Evolutionary conservation across 2,329 filamentous ascomycete species (phyloP).

Genomic region (Pyricularia sp.): DNA sequence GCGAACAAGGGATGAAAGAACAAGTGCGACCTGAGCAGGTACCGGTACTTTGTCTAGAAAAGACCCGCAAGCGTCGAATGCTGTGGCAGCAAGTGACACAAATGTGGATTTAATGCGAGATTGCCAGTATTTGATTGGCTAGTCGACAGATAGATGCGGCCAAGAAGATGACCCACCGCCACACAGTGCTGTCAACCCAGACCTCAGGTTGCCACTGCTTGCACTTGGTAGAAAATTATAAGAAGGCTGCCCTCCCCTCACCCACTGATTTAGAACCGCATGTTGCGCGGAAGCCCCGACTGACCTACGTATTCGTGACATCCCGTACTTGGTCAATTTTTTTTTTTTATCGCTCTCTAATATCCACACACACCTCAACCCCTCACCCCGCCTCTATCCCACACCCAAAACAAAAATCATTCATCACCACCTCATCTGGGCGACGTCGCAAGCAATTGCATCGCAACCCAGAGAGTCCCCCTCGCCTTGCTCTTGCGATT

Average conservation of each 20-base stretch:
- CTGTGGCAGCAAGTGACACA: slow-evolving; percentile 3
- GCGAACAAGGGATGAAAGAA: slow-evolving; percentile 1
- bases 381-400: slow-evolving; percentile 14
- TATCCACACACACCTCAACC: slow-evolving; percentile 15
- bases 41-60: slow-evolving; percentile 5
- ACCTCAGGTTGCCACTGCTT: slow-evolving; percentile 18
- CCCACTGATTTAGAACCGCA: slow-evolving; percentile 25
- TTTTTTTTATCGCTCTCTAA: slow-evolving; percentile 15
- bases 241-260: slow-evolving; percentile 40
- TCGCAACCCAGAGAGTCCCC: neutral
- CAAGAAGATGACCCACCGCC: slow-evolving; percentile 20
- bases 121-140: slow-evolving; percentile 3
- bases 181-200: slow-evolving; percentile 13
- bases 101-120: slow-evolving; percentile 1
- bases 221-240: slow-evolving; percentile 36
- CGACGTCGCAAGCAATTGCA: neutral
- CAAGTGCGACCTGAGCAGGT: slow-evolving; percentile 1
- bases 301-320: slow-evolving; percentile 36
- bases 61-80: neutral
- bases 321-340: slow-evolving; percentile 31
- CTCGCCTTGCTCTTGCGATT: neutral
- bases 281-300: slow-evolving; percentile 42
- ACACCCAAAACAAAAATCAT: slow-evolving; percentile 10
- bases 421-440: slow-evolving; percentile 11
- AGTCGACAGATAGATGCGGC: neutral